A percentile compares a stretch with the other conserved stretches of the same genome.
phyloP scores from a whole-genome alignment of 176 grass and related monocot genomes.

The Triticum monococcum region DNA sequence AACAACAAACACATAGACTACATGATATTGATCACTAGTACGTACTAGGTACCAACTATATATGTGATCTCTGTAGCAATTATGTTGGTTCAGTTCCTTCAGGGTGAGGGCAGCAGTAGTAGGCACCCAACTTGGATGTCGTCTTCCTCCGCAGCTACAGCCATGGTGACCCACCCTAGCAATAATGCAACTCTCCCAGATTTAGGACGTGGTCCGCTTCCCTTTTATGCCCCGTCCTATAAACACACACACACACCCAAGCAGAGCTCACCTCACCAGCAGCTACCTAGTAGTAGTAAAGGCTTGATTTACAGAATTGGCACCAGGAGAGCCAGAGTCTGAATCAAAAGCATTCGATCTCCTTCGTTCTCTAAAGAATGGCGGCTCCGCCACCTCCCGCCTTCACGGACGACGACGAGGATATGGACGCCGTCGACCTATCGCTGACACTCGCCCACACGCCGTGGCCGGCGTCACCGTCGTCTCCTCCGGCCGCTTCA shows the following conservation, averaged over 20 bases:
- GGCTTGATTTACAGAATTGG: neutral
- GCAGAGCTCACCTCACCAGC: slow-evolving; percentile 4
- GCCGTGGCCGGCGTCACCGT: neutral
- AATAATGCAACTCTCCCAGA: slow-evolving; percentile 44
- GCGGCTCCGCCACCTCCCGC: neutral
- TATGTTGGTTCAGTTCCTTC: slow-evolving; percentile 22
- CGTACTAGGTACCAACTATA: slow-evolving; percentile 6
- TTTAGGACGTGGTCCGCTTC: slow-evolving; percentile 25
- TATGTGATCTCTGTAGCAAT: slow-evolving; percentile 38
- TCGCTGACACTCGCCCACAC: slow-evolving; percentile 41
- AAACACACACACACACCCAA: neutral
- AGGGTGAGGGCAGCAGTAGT: neutral
- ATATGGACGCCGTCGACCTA: slow-evolving; percentile 20
- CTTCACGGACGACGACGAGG: neutral
- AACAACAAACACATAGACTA: neutral
- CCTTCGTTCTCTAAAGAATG: neutral
- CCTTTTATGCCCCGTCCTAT: slow-evolving; percentile 25
- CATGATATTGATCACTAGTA: slow-evolving; percentile 25
- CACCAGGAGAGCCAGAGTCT: neutral
- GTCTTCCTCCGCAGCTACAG: slow-evolving; percentile 20
- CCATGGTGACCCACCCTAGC: neutral
- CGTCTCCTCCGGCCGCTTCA: neutral
- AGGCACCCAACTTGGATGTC: slow-evolving; percentile 40
- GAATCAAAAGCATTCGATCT: neutral
- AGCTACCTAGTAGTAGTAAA: neutral